Base-by-base conservation (phyloP, 2,329 filamentous ascomycete genomes). In the Cercospora beticola region DNA sequence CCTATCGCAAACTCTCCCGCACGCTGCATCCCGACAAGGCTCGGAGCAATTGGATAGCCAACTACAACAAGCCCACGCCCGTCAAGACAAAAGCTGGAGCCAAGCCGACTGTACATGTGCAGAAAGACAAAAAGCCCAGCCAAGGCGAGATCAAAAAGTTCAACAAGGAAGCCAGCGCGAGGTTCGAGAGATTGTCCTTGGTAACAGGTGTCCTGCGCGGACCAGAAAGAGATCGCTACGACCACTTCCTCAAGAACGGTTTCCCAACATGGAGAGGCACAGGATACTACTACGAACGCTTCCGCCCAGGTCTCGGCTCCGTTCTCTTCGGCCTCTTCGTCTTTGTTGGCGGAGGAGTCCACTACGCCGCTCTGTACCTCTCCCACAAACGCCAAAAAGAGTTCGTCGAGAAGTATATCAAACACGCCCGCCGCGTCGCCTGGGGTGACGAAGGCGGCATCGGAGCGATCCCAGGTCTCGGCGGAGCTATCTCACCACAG, bases 221-320 rank as follows among this genome's bases (percentile, higher is more conserved):
- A 1, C 84, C 91, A 3, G 87, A 87, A 65, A 88, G 95, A 71
- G 91, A 92, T 74, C 91, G 95, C 71, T 99, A 99, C 81, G 94
- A 99, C 79, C 91, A 97, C 81, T 99, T 98, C 83, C 82, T 98
- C 69, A 83, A 84, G 79, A 93, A 98, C 81, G 95, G 95, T 70
- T 99, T 99, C 83, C 95, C 95, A 33, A 88, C 88, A 66, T 99
- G 95, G 95, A 94, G 94, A 83, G 95, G 95, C 68, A 97, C 94
- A 56, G 94, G 95, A 71, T 99, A 99, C 86, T 99, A 98, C 86
- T 99, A 99, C 84, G 89, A 89, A 76, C 90, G 95, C 67, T 97
- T 94, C 86, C 88, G 95, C 21, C 95, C 95, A 1, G 95, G 95
- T 8, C 84, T 98, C 56, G 93, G 92, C 68, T 92, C 92, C 14